These are phyloP conservation scores for Acanthamoeba royreba DNA, from an alignment of 208 protist species.

Conservation along the genomic window DNA sequence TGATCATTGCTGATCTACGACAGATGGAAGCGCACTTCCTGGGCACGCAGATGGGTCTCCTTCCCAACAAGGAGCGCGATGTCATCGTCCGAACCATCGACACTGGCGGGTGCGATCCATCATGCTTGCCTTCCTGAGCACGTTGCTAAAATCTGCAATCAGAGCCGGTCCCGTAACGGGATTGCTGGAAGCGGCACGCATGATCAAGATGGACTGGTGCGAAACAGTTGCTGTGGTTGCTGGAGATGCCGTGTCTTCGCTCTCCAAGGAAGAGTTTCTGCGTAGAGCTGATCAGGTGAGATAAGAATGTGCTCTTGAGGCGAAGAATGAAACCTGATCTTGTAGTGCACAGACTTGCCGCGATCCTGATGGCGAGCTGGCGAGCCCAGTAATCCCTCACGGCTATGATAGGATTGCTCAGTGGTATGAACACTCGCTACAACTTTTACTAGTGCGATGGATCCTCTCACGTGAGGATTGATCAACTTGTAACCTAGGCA, in stretches of 20 bases:
- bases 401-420: slow-evolving; percentile 82
- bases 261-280: slow-evolving; percentile 45
- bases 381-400: slow-evolving; percentile 76
- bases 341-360: slow-evolving; percentile 66
- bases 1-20: not conserved
- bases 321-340: too few species aligned
- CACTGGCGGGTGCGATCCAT: slow-evolving; percentile 67
- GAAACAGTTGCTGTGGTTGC: slow-evolving; percentile 77
- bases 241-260: slow-evolving; percentile 75
- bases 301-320: not conserved
- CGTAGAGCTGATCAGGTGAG: not conserved
- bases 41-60: slow-evolving; percentile 71
- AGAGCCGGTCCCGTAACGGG: slow-evolving; percentile 77
- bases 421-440: slow-evolving; percentile 49
- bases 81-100: slow-evolving; percentile 79
- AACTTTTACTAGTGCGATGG: not conserved
- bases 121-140: not conserved
- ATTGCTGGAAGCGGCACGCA: slow-evolving; percentile 68
- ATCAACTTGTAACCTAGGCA: slow-evolving; percentile 3
- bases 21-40: slow-evolving; percentile 82
- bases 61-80: slow-evolving; percentile 53
- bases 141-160: not conserved
- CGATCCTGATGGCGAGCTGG: slow-evolving; percentile 66
- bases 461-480: not conserved
- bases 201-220: slow-evolving; percentile 69